A percentile compares a stretch with the other conserved stretches of the same genome.
phyloP scores from a whole-genome alignment of 176 grass and related monocot genomes.

The Olyra latifolia region DNA sequence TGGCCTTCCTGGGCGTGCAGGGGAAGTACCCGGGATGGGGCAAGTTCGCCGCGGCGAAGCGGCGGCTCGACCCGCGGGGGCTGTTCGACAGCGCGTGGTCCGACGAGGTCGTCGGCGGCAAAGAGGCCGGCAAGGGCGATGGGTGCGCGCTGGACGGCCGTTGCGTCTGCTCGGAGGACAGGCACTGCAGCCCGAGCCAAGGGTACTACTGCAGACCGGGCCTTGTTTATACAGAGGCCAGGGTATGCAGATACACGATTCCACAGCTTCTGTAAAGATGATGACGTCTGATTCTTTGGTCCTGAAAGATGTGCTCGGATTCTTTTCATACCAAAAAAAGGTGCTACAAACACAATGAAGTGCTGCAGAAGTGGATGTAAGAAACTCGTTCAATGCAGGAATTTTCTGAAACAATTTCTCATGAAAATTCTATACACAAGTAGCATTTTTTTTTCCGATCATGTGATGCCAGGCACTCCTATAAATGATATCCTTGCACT shows the following conservation, averaged over 20 bases:
- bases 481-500: neutral
- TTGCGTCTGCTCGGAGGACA: slow-evolving; percentile 72
- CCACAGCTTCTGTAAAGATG: neutral
- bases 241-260: slow-evolving; percentile 63
- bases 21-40: slow-evolving; percentile 57
- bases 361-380: neutral
- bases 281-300: neutral
- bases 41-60: slow-evolving; percentile 48
- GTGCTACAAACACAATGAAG: neutral
- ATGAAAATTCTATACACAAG: neutral
- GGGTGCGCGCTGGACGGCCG: slow-evolving; percentile 78
- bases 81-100: slow-evolving; percentile 76
- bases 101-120: slow-evolving; percentile 38
- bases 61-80: slow-evolving; percentile 48
- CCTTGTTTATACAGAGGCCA: slow-evolving; percentile 69
- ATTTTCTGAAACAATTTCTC: neutral
- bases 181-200: slow-evolving; percentile 68
- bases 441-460: neutral
- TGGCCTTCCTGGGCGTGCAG: slow-evolving; percentile 59
- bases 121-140: neutral
- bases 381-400: neutral
- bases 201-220: slow-evolving; percentile 65
- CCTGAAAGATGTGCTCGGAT: neutral
- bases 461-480: neutral
- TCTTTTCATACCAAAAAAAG: neutral